Conservation (phyloP, 495 filamentous ascomycete genomes). For the Penicillium ucsense region DNA sequence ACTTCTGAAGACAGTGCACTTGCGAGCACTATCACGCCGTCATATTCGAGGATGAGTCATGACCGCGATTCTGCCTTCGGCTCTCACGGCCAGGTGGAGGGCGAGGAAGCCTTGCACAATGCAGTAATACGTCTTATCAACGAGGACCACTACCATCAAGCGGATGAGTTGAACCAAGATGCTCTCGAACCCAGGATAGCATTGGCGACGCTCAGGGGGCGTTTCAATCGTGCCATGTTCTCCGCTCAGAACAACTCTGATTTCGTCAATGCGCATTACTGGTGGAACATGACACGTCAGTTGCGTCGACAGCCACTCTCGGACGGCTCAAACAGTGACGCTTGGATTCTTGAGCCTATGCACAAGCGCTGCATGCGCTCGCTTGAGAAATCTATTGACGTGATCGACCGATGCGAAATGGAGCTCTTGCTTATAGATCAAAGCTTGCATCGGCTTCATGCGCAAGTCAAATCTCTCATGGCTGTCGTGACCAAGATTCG, state of each 20-base stretch:
- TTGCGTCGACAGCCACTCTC: constrained; percentile 21
- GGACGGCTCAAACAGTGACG: constrained; percentile 19
- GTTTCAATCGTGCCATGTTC: constrained; percentile 33
- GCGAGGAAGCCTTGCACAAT: constrained; percentile 74
- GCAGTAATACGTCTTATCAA: constrained; percentile 73
- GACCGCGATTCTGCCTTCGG: constrained; percentile 54
- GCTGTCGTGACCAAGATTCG: constrained; percentile 37
- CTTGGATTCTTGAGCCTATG: constrained; percentile 37
- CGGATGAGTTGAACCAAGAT: constrained; percentile 8
- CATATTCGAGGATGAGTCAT: constrained; percentile 3
- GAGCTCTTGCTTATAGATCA: constrained; percentile 30
- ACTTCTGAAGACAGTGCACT: constrained; percentile 59
- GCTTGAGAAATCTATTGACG: constrained; percentile 24
- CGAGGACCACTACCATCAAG: constrained; percentile 55
- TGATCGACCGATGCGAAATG: constrained; percentile 34
- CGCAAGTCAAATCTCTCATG: constrained; percentile 25
- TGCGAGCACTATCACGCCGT: constrained; percentile 48
- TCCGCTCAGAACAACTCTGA: constrained; percentile 30
- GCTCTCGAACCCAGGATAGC: neutral
- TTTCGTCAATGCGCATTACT: constrained; percentile 40
- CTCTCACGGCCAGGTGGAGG: constrained; percentile 62
- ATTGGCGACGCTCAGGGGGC: constrained; percentile 23
- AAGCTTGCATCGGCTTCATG: constrained; percentile 28
- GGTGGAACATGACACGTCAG: constrained; percentile 38
- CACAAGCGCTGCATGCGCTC: constrained; percentile 25